Evolutionary conservation across 2,329 filamentous ascomycete species (phyloP), one percentile per base, ranked within the genome.

Genomic region (Aspergillus ustus): DNA sequence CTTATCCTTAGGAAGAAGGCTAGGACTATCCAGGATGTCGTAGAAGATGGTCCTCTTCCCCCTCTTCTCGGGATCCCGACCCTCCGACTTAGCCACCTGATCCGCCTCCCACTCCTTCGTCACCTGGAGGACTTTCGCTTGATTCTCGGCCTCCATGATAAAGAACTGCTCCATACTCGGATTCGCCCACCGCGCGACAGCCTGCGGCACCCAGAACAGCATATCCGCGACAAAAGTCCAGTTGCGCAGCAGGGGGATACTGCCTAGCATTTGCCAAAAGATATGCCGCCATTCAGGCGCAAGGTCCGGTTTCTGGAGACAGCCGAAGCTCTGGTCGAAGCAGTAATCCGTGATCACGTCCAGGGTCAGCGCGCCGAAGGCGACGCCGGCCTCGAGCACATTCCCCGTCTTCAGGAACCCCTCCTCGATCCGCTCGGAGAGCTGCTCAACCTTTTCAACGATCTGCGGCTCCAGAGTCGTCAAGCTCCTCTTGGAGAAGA

Each of bases 281-380:
- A 15, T 40, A 2, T 11, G 8, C 9, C 34, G 34, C 34, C 34
- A 40, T 11, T 40, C 34, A 9, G 49, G 49, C 13, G 25, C 49
- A 4, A 52, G 28, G 31, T 52, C 49, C 1, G 49, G 49, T 31
- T 52, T 52, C 6, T n/a, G 9, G 17, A 52, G 28, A n/a, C 49
- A 52, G 4, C 49, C 49, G 28, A 52, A 52, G 49, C 49, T 52
- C n/a, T 52, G 49, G 49, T 52, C 49, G 31, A 52, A 52, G 25
- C 49, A 52, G 49, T 52, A 52, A 3, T 34, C 49, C 4, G 49
- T 52, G 28, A 52, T 52, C 7, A 13, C 31, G 31, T 52, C 49
- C 13, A 52, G 49, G n/a, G 49, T 29, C 2, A 52, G 49, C 22
- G 49, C 49, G 9, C 49, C 49, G 9, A 52, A 52, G 22, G 49